Evolutionary conservation across 148 eudicot species (phyloP).

Genomic region (Bassia scoparia): DNA sequence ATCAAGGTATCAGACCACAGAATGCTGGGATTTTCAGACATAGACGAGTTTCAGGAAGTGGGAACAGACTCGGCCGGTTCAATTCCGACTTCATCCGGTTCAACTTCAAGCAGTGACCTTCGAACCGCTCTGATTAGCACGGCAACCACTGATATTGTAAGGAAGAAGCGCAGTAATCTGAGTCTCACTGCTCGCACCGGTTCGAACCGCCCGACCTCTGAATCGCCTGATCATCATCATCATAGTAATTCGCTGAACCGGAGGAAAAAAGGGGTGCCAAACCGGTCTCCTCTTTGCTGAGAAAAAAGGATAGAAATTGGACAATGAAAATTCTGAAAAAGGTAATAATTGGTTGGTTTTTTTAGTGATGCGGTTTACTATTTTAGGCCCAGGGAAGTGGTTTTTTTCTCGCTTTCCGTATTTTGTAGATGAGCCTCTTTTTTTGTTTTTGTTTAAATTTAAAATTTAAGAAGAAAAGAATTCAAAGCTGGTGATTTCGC

Average conservation of each 20-base stretch:
- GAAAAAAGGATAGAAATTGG: not conserved
- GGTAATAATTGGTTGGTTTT: conserved; percentile 11
- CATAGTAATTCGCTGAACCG: conserved; percentile 18
- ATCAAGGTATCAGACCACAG: conserved; percentile 20
- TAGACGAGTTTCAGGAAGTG: conserved; percentile 24
- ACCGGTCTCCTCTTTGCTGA: conserved; percentile 41
- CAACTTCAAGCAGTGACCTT: conserved; percentile 29
- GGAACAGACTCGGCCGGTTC: conserved; percentile 35
- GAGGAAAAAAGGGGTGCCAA: conserved; percentile 39
- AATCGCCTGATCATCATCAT: conserved; percentile 17
- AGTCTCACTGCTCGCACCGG: not conserved
- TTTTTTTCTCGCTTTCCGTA: conserved; percentile 5
- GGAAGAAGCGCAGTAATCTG: conserved; percentile 41
- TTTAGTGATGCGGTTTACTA: conserved; percentile 5
- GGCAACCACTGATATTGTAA: conserved; percentile 34
- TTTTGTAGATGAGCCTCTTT: conserved; percentile 9
- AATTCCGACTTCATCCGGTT: conserved; percentile 28
- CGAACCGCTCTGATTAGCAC: conserved; percentile 27
- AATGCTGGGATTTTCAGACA: conserved; percentile 24
- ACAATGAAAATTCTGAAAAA: not conserved
- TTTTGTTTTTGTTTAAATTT: not conserved
- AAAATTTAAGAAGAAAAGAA: not conserved
- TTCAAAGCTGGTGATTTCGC: not conserved
- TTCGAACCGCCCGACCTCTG: conserved; percentile 1
- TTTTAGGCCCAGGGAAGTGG: conserved; percentile 14